Percentiles rank a stretch among this genome's conserved stretches.
These are phyloP conservation scores for Lenzites betulinus DNA, from an alignment of 768 basidiomycete genomes.

Conservation along the genomic window DNA sequence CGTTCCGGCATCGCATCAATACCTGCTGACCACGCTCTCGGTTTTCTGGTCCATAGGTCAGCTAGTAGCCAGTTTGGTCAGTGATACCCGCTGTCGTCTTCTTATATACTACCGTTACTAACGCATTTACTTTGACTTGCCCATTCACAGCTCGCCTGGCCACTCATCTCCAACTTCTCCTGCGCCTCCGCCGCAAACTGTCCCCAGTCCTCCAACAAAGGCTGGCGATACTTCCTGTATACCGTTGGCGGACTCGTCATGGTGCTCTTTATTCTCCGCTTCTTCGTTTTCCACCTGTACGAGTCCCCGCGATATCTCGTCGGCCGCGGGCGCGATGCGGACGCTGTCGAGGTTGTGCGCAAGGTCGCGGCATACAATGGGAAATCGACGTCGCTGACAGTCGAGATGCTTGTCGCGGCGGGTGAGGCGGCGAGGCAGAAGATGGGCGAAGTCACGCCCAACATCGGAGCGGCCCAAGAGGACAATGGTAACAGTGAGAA, in stretches of 20 bases:
- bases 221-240: slow-evolving; percentile 76
- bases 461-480: slow-evolving; percentile 3
- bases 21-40: slow-evolving; percentile 71
- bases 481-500: slow-evolving; percentile 27
- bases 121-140: background rate
- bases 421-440: background rate
- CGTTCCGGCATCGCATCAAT: slow-evolving; percentile 71
- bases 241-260: slow-evolving; percentile 72
- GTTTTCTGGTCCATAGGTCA: slow-evolving; percentile 85
- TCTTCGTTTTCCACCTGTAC: slow-evolving; percentile 65
- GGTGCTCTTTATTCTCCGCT: slow-evolving; percentile 59
- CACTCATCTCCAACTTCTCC: slow-evolving; percentile 68
- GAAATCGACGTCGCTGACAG: slow-evolving; percentile 45
- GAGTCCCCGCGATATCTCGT: slow-evolving; percentile 77
- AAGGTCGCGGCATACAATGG: slow-evolving; percentile 64
- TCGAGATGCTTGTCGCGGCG: slow-evolving; percentile 48
- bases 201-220: slow-evolving; percentile 55
- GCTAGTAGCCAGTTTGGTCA: slow-evolving; percentile 55
- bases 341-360: slow-evolving; percentile 66
- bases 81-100: too few relatives aligned
- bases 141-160: slow-evolving; percentile 62
- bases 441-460: background rate
- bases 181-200: slow-evolving; percentile 47
- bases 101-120: too few relatives aligned
- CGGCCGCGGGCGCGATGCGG: slow-evolving; percentile 63